Conservation (phyloP, 75 land plant species). For the Picea sitchensis region DNA sequence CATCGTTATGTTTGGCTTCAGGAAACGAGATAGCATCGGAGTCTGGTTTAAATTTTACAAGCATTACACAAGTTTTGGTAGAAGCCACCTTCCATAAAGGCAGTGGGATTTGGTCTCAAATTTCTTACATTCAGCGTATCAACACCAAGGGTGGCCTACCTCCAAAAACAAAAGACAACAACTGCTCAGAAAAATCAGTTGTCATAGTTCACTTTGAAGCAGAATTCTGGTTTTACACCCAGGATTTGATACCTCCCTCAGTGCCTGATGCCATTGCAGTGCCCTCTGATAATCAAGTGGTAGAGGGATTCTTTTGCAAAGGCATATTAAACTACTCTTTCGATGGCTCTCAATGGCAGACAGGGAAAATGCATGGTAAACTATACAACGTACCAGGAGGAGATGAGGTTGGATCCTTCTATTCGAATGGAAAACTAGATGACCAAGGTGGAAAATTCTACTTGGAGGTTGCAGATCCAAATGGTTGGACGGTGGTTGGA, state of each 20-base stretch:
- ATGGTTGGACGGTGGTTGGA: too few relatives aligned
- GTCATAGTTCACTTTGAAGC: not conserved
- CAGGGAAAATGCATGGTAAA: not conserved
- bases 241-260: not conserved
- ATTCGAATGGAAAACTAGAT: not conserved
- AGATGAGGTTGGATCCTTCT: not conserved
- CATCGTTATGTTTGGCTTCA: not conserved
- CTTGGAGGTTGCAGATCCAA: too few relatives aligned
- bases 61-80: not conserved
- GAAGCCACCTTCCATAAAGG: not conserved
- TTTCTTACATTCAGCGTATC: not conserved
- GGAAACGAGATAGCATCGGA: not conserved
- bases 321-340: not conserved
- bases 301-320: not conserved
- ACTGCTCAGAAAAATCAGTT: not conserved
- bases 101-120: not conserved
- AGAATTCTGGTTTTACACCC: slow-evolving; percentile 3
- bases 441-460: not conserved
- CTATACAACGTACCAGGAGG: not conserved
- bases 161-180: not conserved
- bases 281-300: not conserved
- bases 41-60: not conserved
- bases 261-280: not conserved
- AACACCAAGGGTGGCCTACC: not conserved
- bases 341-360: not conserved